phyloP scores from a whole-genome alignment of 73 alveolate genomes.

The Uronychia binucleata region DNA sequence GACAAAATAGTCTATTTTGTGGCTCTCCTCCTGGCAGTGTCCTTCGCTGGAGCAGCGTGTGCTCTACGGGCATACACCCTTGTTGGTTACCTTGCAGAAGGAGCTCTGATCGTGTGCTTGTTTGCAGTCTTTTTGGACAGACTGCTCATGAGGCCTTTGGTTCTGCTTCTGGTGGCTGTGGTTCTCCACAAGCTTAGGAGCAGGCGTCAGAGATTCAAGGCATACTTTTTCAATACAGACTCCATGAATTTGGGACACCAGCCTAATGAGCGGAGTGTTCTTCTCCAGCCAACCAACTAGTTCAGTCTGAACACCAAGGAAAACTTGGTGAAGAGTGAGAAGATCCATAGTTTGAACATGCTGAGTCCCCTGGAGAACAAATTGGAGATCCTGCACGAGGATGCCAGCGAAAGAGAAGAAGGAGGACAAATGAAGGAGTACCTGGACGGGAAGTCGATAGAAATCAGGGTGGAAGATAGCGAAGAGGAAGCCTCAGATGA shows the following conservation, averaged over 20 bases:
- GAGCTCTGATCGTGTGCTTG: background rate
- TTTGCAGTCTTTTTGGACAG: background rate
- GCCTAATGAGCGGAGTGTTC: background rate
- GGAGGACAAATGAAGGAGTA: background rate
- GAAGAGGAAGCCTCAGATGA: background rate
- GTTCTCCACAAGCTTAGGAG: background rate
- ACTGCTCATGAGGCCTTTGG: background rate
- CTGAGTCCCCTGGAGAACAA: background rate
- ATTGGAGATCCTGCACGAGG: background rate
- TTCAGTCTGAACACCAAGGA: too few species aligned
- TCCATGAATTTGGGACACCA: background rate
- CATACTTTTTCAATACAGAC: background rate
- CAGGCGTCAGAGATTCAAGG: background rate
- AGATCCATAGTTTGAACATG: too few species aligned
- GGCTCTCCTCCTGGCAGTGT: background rate
- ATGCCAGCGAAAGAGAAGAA: background rate
- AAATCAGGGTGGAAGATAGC: background rate
- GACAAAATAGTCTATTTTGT: background rate
- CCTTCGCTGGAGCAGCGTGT: background rate
- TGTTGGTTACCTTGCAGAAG: background rate
- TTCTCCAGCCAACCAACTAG: background rate
- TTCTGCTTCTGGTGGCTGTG: background rate
- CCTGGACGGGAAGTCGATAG: background rate
- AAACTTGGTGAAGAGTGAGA: too few species aligned
- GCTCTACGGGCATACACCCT: background rate